Evolutionary conservation across 2,329 filamentous ascomycete species (phyloP).

Genomic region (Colletotrichum coccodes): DNA sequence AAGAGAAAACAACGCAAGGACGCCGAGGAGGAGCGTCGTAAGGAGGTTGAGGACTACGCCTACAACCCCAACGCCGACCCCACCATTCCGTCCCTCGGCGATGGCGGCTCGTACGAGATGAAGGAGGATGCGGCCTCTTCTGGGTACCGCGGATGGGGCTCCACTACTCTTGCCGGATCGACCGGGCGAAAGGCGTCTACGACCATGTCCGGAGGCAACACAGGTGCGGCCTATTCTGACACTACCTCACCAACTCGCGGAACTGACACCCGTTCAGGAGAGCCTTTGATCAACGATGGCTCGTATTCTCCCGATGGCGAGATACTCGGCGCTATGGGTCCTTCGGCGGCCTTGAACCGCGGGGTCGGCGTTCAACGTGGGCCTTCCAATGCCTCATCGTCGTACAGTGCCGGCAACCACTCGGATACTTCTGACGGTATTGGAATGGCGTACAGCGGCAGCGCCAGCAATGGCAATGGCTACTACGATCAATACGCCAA

Average conservation of each 20-base stretch:
- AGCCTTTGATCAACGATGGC: constrained; percentile 67
- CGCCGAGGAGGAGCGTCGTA: constrained; percentile 87
- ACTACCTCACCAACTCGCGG: constrained; percentile 74
- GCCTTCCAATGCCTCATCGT: constrained; percentile 94
- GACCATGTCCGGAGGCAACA: constrained; percentile 81
- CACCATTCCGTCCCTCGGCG: constrained; percentile 68
- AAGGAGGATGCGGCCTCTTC: constrained; percentile 74
- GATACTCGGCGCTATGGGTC: constrained; percentile 84
- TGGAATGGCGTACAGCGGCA: constrained; percentile 54
- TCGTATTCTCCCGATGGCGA: constrained; percentile 77
- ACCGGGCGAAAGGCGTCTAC: constrained; percentile 88
- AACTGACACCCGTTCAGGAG: constrained; percentile 77
- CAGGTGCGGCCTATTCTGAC: constrained; percentile 77
- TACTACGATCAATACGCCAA: constrained; percentile 71
- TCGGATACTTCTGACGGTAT: constrained; percentile 74
- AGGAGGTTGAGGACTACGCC: constrained; percentile 96
- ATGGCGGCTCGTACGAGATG: constrained; percentile 75
- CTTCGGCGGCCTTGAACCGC: constrained; percentile 72
- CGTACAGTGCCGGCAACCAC: constrained; percentile 84
- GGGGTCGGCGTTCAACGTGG: constrained; percentile 82
- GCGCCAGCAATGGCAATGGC: constrained; percentile 45
- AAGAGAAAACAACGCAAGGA: constrained; percentile 87
- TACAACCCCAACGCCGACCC: constrained; percentile 98
- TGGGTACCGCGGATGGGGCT: constrained; percentile 96
- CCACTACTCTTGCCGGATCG: constrained; percentile 73